Conservation (phyloP, 176 grass and related monocot genomes). For the Cenchrus purpureus region DNA sequence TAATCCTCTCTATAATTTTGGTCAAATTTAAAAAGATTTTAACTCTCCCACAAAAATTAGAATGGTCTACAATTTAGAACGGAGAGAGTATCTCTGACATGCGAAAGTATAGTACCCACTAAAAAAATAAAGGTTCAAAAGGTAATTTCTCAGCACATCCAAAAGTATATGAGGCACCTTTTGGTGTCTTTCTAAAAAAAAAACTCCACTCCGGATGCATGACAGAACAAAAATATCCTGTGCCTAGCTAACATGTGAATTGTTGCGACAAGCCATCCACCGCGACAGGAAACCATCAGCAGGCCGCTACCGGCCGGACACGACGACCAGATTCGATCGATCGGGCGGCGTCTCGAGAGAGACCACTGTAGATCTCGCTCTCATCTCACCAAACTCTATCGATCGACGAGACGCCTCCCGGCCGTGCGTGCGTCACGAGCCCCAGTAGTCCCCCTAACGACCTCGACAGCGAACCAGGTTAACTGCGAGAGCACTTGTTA, state of each 20-base stretch:
- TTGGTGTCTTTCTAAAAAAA: too few species aligned
- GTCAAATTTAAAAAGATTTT: too few species aligned
- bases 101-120: too few species aligned
- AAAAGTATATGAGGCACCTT: too few species aligned
- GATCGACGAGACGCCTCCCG: neutral
- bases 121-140: too few species aligned
- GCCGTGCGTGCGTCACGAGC: neutral
- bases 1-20: too few species aligned
- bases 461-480: conserved; percentile 1
- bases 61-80: too few species aligned
- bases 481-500: neutral
- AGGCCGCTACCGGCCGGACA: neutral
- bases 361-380: neutral
- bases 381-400: conserved; percentile 6
- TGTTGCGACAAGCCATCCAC: neutral
- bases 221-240: neutral
- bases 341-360: neutral
- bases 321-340: neutral
- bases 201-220: neutral
- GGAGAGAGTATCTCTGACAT: too few species aligned
- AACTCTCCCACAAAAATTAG: too few species aligned
- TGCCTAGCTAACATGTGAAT: neutral
- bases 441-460: neutral
- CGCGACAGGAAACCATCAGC: neutral
- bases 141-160: too few species aligned